Evolutionary conservation across 331 rosid genomes (phyloP), one percentile per base, ranked within the genome.

Genomic region (Rhamnella rubrinervis): DNA sequence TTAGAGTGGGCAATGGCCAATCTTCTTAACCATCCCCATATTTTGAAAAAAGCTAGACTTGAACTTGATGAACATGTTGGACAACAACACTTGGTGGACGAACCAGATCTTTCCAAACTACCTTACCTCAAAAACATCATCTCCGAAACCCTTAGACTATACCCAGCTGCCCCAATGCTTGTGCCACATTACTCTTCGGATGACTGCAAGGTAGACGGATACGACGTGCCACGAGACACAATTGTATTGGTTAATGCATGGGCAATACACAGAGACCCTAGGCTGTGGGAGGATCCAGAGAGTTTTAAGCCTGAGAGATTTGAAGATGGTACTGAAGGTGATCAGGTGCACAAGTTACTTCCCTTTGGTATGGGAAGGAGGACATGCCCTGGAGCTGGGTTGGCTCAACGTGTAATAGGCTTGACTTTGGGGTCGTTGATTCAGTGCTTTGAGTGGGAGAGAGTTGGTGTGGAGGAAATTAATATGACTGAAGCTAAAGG

Each of bases 331-430:
- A 23, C 23, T 17, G 81, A 66, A 25, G 68, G 49, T 19, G 67
- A 75, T 17, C 19, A 8, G 39, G 62, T 59, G 8, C 56, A 70
- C 0, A 77, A 78, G 71, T 15, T 84, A 5, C 58, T 84, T n/a
- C 70, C 92, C 4, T 87, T 87, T 67, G 87, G 92, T 7, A 17
- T 71, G 18, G 92, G 89, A 63, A 81, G 95, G 62, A 74, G 92
- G 65, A 79, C 89, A 5, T 87, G 92, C 51, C 92, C 89, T 0
- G 87, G 89, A 9, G 55, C 71, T 0, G 69, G 64, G 6, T 40
- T 84, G 57, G 87, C 85, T 6, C 82, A 80, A 6, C 85, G 89
- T 12, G 71, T 86, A 12, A 38, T 87, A 2, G 66, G 87, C 40
- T 77, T 84, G 61, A 52, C 85, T 40, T 57, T 87, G 7, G 88